phyloP scores from a whole-genome alignment of 1,139 yeast species.

The Scheffersomyces lignicola region DNA sequence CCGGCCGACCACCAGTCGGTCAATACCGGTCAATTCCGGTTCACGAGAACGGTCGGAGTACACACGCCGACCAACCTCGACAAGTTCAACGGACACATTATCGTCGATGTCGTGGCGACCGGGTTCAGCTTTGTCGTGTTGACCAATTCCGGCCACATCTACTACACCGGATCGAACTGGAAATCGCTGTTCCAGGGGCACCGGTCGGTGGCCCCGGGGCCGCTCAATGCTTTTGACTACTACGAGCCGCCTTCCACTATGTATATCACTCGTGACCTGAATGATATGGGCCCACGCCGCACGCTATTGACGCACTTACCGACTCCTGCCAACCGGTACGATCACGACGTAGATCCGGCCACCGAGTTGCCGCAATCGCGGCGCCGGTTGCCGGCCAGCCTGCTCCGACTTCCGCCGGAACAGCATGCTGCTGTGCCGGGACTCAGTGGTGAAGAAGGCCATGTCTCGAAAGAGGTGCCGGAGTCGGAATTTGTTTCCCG shows the following conservation, averaged over 20 bases:
- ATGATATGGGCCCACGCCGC: neutral
- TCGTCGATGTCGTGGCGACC: conserved; percentile 61
- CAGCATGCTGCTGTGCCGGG: conserved; percentile 15
- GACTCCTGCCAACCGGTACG: neutral
- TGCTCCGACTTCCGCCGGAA: conserved; percentile 18
- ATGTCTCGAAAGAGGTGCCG: conserved; percentile 11
- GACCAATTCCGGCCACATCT: conserved; percentile 53
- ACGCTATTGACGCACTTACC: conserved; percentile 4
- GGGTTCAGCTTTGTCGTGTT: conserved; percentile 69
- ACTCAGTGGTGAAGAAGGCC: neutral
- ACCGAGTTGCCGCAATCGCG: conserved; percentile 10
- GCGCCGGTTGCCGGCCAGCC: conserved; percentile 10
- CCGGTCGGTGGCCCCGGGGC: conserved; percentile 20
- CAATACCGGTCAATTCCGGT: neutral
- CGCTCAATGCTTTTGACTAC: conserved; percentile 12
- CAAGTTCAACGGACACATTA: conserved; percentile 33
- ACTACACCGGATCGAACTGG: conserved; percentile 54
- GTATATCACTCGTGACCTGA: conserved; percentile 1
- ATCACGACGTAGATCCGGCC: conserved; percentile 7
- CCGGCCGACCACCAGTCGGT: conserved; percentile 26
- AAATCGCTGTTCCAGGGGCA: conserved; percentile 27
- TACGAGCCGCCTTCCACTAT: conserved; percentile 3
- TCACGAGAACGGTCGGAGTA: conserved; percentile 25
- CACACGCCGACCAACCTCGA: conserved; percentile 41
- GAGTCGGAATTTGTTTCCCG: conserved; percentile 33